Evolutionary conservation across 176 grass and related monocot species (phyloP).

Genomic region (Elymus sibiricus): DNA sequence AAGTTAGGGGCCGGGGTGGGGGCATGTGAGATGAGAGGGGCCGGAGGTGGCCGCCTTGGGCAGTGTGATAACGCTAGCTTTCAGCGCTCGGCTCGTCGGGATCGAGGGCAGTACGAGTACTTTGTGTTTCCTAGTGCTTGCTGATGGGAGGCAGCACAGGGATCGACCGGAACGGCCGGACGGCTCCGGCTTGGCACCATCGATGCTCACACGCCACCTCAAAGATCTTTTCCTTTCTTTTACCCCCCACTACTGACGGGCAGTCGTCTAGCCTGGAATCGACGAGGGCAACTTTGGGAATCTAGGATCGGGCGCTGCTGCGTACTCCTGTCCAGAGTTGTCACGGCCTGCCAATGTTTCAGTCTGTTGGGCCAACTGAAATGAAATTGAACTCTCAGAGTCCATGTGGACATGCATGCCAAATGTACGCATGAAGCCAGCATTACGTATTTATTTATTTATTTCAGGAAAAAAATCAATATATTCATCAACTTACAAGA

Average conservation of each 20-base stretch:
- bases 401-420: background rate
- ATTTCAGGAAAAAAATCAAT: no score
- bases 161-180: background rate
- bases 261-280: background rate
- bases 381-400: background rate
- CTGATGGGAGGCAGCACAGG: conserved; percentile 41
- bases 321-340: background rate
- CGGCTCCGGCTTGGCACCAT: background rate
- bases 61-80: conserved; percentile 51
- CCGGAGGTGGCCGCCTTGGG: conserved; percentile 30
- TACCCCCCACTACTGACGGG: background rate
- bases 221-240: background rate
- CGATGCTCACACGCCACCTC: background rate
- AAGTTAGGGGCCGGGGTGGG: background rate
- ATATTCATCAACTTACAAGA: no score
- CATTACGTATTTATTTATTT: background rate
- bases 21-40: no score
- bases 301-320: background rate
- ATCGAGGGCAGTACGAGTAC: conserved; percentile 25
- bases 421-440: background rate
- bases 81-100: conserved; percentile 36
- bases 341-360: background rate
- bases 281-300: background rate
- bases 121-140: conserved; percentile 51
- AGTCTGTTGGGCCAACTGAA: background rate